Evolutionary conservation across 352 stramenopile species (phyloP), one percentile per base, ranked within the genome.

Genomic region (Globisporangium radiosum): DNA sequence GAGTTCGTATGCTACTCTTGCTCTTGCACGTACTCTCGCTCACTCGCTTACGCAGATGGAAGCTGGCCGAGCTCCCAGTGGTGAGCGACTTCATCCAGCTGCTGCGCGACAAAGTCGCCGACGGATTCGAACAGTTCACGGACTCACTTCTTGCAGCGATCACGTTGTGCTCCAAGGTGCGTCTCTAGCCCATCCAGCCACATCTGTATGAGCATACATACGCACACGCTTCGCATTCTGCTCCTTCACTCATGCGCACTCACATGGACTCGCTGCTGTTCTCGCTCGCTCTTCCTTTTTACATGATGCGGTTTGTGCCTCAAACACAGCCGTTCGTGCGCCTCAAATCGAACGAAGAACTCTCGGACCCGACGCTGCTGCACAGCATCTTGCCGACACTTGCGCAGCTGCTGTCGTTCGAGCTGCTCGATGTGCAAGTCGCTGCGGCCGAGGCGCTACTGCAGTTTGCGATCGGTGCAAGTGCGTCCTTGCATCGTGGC

Each of bases 271-370:
- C 25, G 25, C 25, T 33, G 1, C 25, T 33, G 25, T 33, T 33
- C 25, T 3, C 25, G 25, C 25, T 33, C 25, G 25, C 25, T 33
- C 25, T 33, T 33, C 25, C 25, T 33, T 33, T 25, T 33, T 3
- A 33, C 25, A 33, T 3, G 25, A 33, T 33, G 25, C 25, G 25
- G 25, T 33, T 33, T 33, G 25, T 33, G 25, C 25, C 1, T 38
- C 9, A 6, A 13, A 9, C 48, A 10, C 60, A 92, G 85, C 77
- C 82, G 1, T 91, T 91, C 54, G 50, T 90, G 13, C 75, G 85
- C 1, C 71, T 77, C 42, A 91, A 90, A 52, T 71, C 80, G 0
- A 94, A 94, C 56, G 85, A 94, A 62, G 82, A 94, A 57, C 76
- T 91, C 52, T 76, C 70, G 43, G 81, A 87, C 42, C 71, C 82